phyloP scores from a whole-genome alignment of 805 yeast genomes.

The Saccharomyces kudriavzevii region DNA sequence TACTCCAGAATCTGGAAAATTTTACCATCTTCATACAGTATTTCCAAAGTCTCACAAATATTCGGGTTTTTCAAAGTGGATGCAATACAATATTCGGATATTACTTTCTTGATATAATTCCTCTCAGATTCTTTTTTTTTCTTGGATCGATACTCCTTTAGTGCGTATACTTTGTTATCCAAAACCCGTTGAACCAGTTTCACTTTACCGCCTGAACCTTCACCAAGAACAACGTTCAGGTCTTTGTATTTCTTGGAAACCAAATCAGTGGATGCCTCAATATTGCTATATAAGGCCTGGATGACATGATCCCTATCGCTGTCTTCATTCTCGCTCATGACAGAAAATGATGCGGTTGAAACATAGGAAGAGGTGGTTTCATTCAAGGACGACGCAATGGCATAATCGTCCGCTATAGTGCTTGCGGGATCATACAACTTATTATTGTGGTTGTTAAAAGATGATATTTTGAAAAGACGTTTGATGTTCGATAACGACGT shows the following conservation, averaged over 20 bases:
- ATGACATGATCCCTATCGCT: not conserved
- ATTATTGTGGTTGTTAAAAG: not conserved
- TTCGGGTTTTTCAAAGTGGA: conserved; percentile 83
- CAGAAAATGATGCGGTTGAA: not conserved
- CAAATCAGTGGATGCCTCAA: not conserved
- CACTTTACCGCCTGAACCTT: conserved; percentile 92
- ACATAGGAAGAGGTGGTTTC: not conserved
- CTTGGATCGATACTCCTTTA: conserved; percentile 77
- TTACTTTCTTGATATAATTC: conserved; percentile 83
- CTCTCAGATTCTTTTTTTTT: conserved; percentile 65
- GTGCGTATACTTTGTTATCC: conserved; percentile 75
- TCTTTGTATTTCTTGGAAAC: not conserved
- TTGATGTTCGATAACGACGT: not conserved
- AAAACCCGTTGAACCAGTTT: conserved; percentile 57
- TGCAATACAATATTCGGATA: conserved; percentile 90
- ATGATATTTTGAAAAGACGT: not conserved
- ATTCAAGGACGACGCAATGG: not conserved
- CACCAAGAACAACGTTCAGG: conserved; percentile 39
- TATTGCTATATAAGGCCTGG: not conserved
- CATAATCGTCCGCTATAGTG: not conserved
- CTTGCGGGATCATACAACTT: not conserved
- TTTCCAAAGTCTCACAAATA: conserved; percentile 83
- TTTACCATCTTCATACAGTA: conserved; percentile 76
- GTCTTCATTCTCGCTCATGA: not conserved
- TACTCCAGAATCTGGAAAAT: conserved; percentile 89